Evolutionary conservation across 2,329 filamentous ascomycete genomes (phyloP).

Genomic region (Xylariaceae sp.): DNA sequence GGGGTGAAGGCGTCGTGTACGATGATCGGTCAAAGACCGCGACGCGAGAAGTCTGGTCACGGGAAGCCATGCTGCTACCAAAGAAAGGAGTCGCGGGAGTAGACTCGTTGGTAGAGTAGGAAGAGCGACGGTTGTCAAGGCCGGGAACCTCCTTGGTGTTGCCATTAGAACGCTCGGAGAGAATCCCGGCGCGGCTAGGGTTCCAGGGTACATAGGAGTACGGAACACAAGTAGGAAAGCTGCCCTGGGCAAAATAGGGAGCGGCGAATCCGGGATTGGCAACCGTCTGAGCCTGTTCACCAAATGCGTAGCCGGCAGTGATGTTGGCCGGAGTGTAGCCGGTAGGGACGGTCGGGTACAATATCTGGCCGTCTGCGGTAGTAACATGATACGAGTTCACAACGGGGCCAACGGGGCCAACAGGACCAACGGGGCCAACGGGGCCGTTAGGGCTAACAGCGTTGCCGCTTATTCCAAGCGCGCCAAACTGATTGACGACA

Average conservation of each 20-base stretch:
- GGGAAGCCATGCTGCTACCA: conserved; percentile 50
- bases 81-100: conserved; percentile 62
- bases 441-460: conserved; percentile 21
- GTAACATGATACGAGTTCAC: conserved; percentile 28
- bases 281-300: conserved; percentile 23
- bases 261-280: conserved; percentile 30
- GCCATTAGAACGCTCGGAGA: conserved; percentile 43
- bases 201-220: conserved; percentile 46
- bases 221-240: conserved; percentile 32
- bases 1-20: conserved; percentile 62
- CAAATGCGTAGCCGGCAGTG: conserved; percentile 17
- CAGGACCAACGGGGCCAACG: conserved; percentile 21
- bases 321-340: too few species aligned
- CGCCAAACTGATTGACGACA: conserved; percentile 30
- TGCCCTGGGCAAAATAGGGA: conserved; percentile 34
- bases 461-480: conserved; percentile 32
- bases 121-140: conserved; percentile 60
- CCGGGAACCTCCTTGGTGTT: conserved; percentile 52
- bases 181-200: conserved; percentile 42
- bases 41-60: conserved; percentile 55
- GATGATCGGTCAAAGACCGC: conserved; percentile 57
- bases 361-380: conserved; percentile 31
- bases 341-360: conserved; percentile 14
- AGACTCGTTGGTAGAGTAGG: conserved; percentile 63
- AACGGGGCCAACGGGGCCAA: conserved; percentile 27